These are phyloP conservation scores for Ogataea sp. DNA, from an alignment of 805 yeast species.

Conservation along the genomic window DNA sequence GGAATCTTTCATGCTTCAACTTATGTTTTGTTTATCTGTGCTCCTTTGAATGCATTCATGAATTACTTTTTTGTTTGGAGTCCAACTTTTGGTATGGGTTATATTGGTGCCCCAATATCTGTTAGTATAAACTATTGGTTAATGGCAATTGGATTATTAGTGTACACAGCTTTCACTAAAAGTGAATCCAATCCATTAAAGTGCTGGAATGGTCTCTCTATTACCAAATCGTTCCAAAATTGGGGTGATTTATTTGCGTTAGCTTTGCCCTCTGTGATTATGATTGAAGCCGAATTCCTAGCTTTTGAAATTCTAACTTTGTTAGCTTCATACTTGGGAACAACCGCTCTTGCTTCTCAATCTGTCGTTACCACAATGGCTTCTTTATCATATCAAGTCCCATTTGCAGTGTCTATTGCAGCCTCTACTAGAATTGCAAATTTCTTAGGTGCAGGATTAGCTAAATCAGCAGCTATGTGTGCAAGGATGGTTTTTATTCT, in stretches of 20 bases:
- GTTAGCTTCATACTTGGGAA: slow-evolving; percentile 47
- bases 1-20: slow-evolving; percentile 52
- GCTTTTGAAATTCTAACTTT: slow-evolving; percentile 51
- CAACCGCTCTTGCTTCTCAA: slow-evolving; percentile 46
- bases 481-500: slow-evolving; percentile 29
- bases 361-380: slow-evolving; percentile 36
- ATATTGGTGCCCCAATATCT: slow-evolving; percentile 52
- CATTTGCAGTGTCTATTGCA: slow-evolving; percentile 52
- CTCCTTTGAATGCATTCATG: slow-evolving; percentile 43
- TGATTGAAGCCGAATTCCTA: slow-evolving; percentile 54
- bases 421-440: slow-evolving; percentile 51
- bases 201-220: slow-evolving; percentile 45
- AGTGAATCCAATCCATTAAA: slow-evolving; percentile 33
- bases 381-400: slow-evolving; percentile 44
- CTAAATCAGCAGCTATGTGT: slow-evolving; percentile 28
- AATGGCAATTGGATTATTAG: slow-evolving; percentile 39
- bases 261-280: slow-evolving; percentile 48
- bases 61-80: slow-evolving; percentile 39
- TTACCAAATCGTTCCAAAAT: slow-evolving; percentile 31
- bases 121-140: slow-evolving; percentile 50
- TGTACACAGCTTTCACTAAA: slow-evolving; percentile 34
- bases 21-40: slow-evolving; percentile 42
- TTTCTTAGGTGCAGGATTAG: slow-evolving; percentile 35
- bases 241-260: slow-evolving; percentile 37
- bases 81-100: slow-evolving; percentile 38